Evolutionary conservation across 78 protist genomes (phyloP).

Genomic region (Polysphondylium violaceum): DNA sequence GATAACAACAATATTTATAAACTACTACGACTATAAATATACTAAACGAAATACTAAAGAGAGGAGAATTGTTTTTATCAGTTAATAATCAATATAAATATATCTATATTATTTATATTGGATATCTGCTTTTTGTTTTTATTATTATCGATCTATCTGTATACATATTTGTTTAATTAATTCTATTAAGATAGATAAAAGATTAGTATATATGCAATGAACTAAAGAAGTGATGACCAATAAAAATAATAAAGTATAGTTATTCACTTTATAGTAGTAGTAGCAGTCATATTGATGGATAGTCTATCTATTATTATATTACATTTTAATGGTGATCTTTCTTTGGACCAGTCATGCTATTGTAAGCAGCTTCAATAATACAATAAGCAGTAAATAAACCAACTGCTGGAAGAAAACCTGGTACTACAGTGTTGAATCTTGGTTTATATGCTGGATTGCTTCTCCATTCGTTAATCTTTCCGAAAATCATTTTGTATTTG

Average conservation of each 20-base stretch:
- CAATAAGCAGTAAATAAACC: slow-evolving; percentile 57
- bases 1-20: neutral
- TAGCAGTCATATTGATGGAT: too few species aligned
- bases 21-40: neutral
- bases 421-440: slow-evolving; percentile 44
- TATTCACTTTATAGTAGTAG: too few species aligned
- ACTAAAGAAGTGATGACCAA: too few species aligned
- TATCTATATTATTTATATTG: neutral
- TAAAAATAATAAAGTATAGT: too few species aligned
- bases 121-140: neutral
- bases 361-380: slow-evolving; percentile 11
- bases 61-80: neutral
- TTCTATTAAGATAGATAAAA: too few species aligned
- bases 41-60: neutral
- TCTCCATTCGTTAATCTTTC: slow-evolving; percentile 68
- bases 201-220: too few species aligned
- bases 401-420: slow-evolving; percentile 74
- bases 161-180: neutral
- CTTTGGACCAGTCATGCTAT: neutral
- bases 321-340: neutral
- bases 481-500: slow-evolving; percentile 33
- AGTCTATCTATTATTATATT: neutral
- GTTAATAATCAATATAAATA: neutral
- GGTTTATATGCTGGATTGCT: slow-evolving; percentile 46
- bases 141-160: neutral